Conservation (phyloP, 129 eudicot genomes). For the Escallonia rubra region DNA sequence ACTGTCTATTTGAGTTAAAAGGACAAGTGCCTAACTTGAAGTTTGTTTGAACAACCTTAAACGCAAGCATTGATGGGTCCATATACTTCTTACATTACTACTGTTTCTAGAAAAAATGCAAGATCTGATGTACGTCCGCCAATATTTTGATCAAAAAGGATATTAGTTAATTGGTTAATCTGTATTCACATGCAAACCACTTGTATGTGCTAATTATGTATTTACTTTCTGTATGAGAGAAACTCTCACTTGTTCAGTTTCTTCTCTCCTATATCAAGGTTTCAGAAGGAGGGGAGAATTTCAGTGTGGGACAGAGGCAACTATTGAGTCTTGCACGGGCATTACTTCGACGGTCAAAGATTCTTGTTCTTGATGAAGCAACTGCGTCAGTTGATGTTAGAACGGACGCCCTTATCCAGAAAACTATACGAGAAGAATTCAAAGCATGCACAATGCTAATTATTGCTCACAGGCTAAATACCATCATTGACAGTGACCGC, state of each 20-base stretch:
- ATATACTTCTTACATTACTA: too few relatives aligned
- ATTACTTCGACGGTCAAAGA: slow-evolving; percentile 84
- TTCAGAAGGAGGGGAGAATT: slow-evolving; percentile 92
- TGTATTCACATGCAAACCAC: too few relatives aligned
- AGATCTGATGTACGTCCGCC: too few relatives aligned
- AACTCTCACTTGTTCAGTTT: background rate
- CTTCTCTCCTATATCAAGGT: slow-evolving; percentile 39
- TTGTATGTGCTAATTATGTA: too few relatives aligned
- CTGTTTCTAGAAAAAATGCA: too few relatives aligned
- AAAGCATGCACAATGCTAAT: slow-evolving; percentile 94
- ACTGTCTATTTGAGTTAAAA: too few relatives aligned
- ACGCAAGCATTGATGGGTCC: too few relatives aligned
- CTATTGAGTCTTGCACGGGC: slow-evolving; percentile 91
- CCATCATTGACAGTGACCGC: slow-evolving; percentile 86
- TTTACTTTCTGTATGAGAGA: background rate
- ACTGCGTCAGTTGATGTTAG: slow-evolving; percentile 98
- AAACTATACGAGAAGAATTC: slow-evolving; percentile 92
- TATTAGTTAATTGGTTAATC: too few relatives aligned
- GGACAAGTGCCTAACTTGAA: too few relatives aligned
- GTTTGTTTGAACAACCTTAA: too few relatives aligned
- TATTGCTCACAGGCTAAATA: slow-evolving; percentile 91
- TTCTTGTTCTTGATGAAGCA: slow-evolving; percentile 99
- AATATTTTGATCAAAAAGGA: too few relatives aligned
- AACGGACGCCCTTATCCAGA: slow-evolving; percentile 96
- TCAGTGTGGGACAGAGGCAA: slow-evolving; percentile 96